Evolutionary conservation across 1,139 yeast species (phyloP), one percentile per base, ranked within the genome.

Genomic region (Scheffersomyces quercinus): DNA sequence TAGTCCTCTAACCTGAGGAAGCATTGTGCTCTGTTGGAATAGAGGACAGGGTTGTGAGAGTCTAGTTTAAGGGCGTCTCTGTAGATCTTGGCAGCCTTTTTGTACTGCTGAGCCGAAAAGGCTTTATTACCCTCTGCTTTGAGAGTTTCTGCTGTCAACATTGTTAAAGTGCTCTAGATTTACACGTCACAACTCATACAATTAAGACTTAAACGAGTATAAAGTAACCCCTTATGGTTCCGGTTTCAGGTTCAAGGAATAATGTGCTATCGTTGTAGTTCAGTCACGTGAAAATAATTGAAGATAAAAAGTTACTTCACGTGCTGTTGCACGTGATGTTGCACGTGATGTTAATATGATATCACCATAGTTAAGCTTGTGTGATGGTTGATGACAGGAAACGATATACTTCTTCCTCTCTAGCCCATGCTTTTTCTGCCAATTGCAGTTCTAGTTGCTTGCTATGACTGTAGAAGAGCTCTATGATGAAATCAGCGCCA

Each of bases 11-110:
- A 65, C 52, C 84, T 81, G 42, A 87, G 62, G 52, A 81, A 76
- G 28, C 90, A 79, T 60, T 88, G 84, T 3, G 97, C 95, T 42
- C 91, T 70, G 62, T 91, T 91, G 11, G 96, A 83, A 60, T 79
- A 85, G 5, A 88, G 70, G 4, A 85, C 76, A 0, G 96, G 76
- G 54, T 84, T 82, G 4, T 56, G 44, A 0, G 82, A 75, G 47
- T 82, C 85, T 36, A 78, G 46, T 8, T 67, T 70, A 34, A 88
- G 73, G 4, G 96, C 95, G 49, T 79, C 79, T 3, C 85, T 67
- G 61, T 91, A 91, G 3, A 76, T 65, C 32, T 71, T 65, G 7
- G 82, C 78, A 1, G 97, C 96, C 37, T 70, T 69, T 3, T 59
- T 62, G 55, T 67, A 85, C 39, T 83, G 69, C 15, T 79, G 75